Evolutionary conservation across 116 monocot species (phyloP).

Genomic region (Posidonia oceanica): DNA sequence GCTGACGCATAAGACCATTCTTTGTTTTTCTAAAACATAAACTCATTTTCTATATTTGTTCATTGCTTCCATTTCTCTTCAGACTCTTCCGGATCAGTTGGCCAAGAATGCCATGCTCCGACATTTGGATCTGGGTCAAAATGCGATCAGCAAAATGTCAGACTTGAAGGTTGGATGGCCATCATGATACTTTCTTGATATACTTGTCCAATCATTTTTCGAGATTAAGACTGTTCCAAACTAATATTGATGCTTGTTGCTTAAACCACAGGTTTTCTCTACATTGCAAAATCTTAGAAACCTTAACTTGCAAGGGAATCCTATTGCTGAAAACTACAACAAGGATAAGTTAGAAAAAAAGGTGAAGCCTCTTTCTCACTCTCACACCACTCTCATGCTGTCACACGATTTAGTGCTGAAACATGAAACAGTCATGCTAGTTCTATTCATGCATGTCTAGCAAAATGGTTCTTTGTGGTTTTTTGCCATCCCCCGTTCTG

Average conservation of each 20-base stretch:
- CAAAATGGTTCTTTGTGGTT: too few species aligned
- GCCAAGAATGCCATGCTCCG: slow-evolving; percentile 45
- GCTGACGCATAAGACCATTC: too few species aligned
- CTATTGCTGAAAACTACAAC: slow-evolving; percentile 37
- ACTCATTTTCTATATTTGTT: neutral
- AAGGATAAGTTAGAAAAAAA: slow-evolving; percentile 12
- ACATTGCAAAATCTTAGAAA: slow-evolving; percentile 52
- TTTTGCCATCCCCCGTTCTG: too few species aligned
- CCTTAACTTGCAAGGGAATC: slow-evolving; percentile 84
- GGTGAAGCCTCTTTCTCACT: neutral
- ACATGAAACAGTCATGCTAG: too few species aligned
- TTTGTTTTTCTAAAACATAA: neutral
- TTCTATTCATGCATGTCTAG: too few species aligned
- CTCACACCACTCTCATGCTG: too few species aligned
- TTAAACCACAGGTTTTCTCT: slow-evolving; percentile 48
- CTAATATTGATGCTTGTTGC: neutral
- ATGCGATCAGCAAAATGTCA: slow-evolving; percentile 54
- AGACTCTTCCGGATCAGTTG: slow-evolving; percentile 54
- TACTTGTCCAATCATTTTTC: neutral
- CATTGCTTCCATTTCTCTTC: slow-evolving; percentile 7
- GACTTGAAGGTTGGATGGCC: slow-evolving; percentile 46
- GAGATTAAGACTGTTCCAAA: neutral
- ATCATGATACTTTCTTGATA: neutral
- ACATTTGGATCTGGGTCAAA: slow-evolving; percentile 76
- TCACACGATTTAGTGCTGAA: too few species aligned